These are phyloP conservation scores for Aspergillus pseudoglaucus DNA, from an alignment of 2,329 filamentous ascomycete genomes.

Conservation along the genomic window DNA sequence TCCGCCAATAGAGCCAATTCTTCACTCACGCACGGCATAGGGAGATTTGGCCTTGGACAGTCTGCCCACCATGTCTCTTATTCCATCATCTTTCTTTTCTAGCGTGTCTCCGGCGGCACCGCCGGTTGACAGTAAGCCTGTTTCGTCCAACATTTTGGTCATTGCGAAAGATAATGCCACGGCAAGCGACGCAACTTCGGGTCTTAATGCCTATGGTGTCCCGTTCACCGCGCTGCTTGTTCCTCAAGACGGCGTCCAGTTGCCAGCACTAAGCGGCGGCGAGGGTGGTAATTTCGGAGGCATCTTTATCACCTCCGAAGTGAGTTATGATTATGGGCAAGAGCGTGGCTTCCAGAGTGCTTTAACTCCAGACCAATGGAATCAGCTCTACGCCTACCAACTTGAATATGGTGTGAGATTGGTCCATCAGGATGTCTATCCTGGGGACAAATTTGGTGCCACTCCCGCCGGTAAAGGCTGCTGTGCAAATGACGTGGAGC, in stretches of 20 bases:
- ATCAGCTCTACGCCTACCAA: constrained; percentile 52
- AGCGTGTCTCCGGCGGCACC: constrained; percentile 13
- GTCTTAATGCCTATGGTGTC: constrained; percentile 56
- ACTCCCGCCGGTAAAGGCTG: constrained; percentile 38
- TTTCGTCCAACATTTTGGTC: constrained; percentile 46
- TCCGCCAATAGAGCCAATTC: neutral
- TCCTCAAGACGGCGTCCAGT: constrained; percentile 45
- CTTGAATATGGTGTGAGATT: constrained; percentile 52
- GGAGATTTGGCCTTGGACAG: neutral
- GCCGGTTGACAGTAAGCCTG: constrained; percentile 14
- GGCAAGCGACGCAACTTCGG: constrained; percentile 45
- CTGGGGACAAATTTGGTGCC: constrained; percentile 46
- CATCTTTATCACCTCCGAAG: constrained; percentile 50
- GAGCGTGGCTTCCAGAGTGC: constrained; percentile 44
- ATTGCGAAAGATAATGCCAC: constrained; percentile 48
- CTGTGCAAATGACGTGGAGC: constrained; percentile 44
- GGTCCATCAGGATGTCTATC: constrained; percentile 55
- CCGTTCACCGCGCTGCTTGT: constrained; percentile 51
- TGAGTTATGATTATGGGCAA: constrained; percentile 48
- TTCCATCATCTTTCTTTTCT: constrained; percentile 9
- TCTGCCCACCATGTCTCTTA: constrained; percentile 19
- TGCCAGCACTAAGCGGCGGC: constrained; percentile 49
- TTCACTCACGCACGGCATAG: neutral
- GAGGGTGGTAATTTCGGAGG: constrained; percentile 53
- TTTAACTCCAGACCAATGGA: constrained; percentile 52